Evolutionary conservation across 306 rosid genomes (phyloP), one percentile per base, ranked within the genome.

Genomic region (Rubus idaeus): DNA sequence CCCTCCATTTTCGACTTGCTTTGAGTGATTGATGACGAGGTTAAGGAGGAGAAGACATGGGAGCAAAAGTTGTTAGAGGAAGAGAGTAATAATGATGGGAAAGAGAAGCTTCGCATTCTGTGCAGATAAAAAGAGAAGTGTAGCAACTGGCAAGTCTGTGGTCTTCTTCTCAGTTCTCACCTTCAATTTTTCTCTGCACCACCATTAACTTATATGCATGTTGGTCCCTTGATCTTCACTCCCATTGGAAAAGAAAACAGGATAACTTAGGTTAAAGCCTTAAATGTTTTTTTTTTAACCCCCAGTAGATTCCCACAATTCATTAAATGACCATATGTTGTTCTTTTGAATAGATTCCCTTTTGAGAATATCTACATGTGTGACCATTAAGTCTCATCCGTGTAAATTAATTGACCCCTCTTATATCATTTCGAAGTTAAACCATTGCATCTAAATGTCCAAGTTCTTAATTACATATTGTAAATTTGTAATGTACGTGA

Each of bases 51-150:
- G 39, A 68, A 80, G 64, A 65, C 56, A 51, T 39, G 30, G 87
- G 46, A 73, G 84, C 74, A 87, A 81, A 80, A 75, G 80, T 68
- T 49, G 16, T 37, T 6, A 8, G 69, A 17, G 47, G 64, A 69
- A 86, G 86, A 75, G 71, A 65, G 86, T 75, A 82, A 45, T 78
- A 80, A 85, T 82, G 91, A 84, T 76, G 83, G 73, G 76, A 89
- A 80, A 77, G 82, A 85, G 90, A 89, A 91, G 90, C 88, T 87
- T 88, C 83, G 84, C 86, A 85, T 85, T 88, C 86, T 82, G 84
- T 82, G 91, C 75, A 75, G 82, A 77, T 30, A 80, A 68, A 79
- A 79, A 78, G 84, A 82, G 2, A 77, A 78, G 76, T 72, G 44
- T 13, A n/a, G n/a, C n/a, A n/a, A n/a, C n/a, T n/a, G 21, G 82